A percentile compares a stretch with the other conserved stretches of the same genome.
Conservation (phyloP, 2,329 filamentous ascomycete species). For the Spiromastix sp. region DNA sequence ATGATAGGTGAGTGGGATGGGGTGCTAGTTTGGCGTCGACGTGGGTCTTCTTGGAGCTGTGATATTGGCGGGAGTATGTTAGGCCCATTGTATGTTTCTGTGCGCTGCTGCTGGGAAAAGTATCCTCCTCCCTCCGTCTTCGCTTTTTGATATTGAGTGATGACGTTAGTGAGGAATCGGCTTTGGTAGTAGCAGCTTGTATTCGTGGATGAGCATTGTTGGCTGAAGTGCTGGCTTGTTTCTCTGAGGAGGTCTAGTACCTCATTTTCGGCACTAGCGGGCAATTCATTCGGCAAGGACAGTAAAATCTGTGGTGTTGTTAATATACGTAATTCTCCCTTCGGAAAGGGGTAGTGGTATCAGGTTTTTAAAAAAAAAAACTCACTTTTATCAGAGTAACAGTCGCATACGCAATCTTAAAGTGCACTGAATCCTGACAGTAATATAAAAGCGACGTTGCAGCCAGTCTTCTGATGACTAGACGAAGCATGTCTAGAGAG, state of each 20-base stretch:
- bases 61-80: neutral
- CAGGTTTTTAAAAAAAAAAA: neutral
- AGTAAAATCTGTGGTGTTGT: conserved; percentile 10
- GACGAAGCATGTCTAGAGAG: conserved; percentile 24
- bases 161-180: conserved; percentile 14
- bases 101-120: neutral
- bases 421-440: conserved; percentile 33
- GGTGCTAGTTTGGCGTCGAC: no score
- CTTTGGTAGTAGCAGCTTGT: conserved; percentile 13
- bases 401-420: conserved; percentile 34
- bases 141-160: conserved; percentile 12
- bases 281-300: conserved; percentile 12
- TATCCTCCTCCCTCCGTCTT: conserved; percentile 7
- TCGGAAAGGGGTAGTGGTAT: neutral
- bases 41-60: neutral
- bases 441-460: conserved; percentile 27
- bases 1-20: neutral
- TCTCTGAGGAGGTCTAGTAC: conserved; percentile 11
- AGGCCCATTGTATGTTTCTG: neutral
- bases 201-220: conserved; percentile 11
- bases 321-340: no score
- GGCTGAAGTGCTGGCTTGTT: conserved; percentile 12
- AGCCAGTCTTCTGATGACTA: conserved; percentile 18
- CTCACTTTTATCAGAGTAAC: conserved; percentile 28
- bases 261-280: conserved; percentile 8